These are phyloP conservation scores for Isabelozyma gotoi DNA, from an alignment of 805 yeast species.

Conservation along the genomic window DNA sequence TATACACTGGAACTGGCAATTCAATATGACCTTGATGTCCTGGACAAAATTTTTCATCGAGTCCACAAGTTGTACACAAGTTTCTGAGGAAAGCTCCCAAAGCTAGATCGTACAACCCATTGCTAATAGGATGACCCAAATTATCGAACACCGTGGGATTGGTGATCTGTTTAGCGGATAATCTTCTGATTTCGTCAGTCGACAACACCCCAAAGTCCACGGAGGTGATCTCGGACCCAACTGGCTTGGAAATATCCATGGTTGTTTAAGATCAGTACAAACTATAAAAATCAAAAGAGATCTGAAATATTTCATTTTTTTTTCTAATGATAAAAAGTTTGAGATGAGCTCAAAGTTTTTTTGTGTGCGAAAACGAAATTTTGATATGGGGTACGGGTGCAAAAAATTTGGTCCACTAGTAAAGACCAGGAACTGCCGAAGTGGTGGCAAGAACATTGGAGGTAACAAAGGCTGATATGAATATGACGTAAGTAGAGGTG, in stretches of 20 bases:
- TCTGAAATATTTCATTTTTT: not conserved
- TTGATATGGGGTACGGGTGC: not conserved
- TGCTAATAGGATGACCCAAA: constrained; percentile 91
- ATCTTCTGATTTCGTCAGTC: constrained; percentile 75
- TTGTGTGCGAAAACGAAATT: not conserved
- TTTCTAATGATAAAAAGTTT: too few relatives aligned
- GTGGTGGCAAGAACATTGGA: not conserved
- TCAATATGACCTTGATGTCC: constrained; percentile 99
- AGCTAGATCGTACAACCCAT: constrained; percentile 93
- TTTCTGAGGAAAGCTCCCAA: constrained; percentile 90
- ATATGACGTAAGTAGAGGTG: too few relatives aligned
- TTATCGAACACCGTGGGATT: constrained; percentile 95
- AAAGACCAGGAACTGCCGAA: not conserved
- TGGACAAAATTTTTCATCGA: constrained; percentile 92
- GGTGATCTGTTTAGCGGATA: constrained; percentile 93
- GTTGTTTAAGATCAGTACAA: not conserved
- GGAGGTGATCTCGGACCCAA: constrained; percentile 88
- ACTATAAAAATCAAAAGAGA: not conserved
- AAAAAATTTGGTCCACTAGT: too few relatives aligned
- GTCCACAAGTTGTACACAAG: constrained; percentile 92
- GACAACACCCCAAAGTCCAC: constrained; percentile 90
- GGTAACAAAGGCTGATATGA: too few relatives aligned
- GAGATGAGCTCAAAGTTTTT: not conserved
- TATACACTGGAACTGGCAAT: constrained; percentile 92
- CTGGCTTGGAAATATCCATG: constrained; percentile 97